These are phyloP conservation scores for Ilyonectria sp. DNA, from an alignment of 2,329 filamentous ascomycete species.

Conservation along the genomic window DNA sequence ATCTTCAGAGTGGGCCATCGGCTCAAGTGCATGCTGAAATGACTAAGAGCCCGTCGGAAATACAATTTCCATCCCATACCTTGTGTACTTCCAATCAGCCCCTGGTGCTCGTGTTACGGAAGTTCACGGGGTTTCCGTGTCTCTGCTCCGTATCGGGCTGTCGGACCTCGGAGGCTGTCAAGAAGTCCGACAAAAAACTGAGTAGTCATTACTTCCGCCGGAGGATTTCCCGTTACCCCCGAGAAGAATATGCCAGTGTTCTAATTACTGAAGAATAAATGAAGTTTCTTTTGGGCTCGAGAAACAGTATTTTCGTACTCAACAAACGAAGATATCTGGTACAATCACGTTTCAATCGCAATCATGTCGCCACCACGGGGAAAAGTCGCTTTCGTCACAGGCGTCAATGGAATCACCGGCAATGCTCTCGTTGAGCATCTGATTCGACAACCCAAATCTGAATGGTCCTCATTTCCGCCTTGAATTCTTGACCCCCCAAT, in stretches of 20 bases:
- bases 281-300: neutral
- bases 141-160: neutral
- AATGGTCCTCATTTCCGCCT: conserved; percentile 23
- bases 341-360: neutral
- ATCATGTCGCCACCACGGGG: neutral
- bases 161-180: neutral
- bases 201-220: neutral
- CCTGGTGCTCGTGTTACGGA: neutral
- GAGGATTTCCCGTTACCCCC: neutral
- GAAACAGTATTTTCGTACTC: neutral
- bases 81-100: no score
- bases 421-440: conserved; percentile 27
- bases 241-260: neutral
- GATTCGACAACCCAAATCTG: conserved; percentile 32
- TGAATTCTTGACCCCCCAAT: neutral
- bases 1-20: neutral
- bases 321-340: neutral
- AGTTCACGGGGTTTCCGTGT: conserved; percentile 1
- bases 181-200: neutral
- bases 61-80: neutral
- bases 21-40: neutral
- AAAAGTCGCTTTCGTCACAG: neutral
- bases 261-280: neutral
- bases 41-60: neutral
- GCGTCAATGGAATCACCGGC: neutral